Percentiles rank a stretch among this genome's conserved stretches.
phyloP scores from a whole-genome alignment of 2,329 filamentous ascomycete genomes.

The Aspergillus sp. region DNA sequence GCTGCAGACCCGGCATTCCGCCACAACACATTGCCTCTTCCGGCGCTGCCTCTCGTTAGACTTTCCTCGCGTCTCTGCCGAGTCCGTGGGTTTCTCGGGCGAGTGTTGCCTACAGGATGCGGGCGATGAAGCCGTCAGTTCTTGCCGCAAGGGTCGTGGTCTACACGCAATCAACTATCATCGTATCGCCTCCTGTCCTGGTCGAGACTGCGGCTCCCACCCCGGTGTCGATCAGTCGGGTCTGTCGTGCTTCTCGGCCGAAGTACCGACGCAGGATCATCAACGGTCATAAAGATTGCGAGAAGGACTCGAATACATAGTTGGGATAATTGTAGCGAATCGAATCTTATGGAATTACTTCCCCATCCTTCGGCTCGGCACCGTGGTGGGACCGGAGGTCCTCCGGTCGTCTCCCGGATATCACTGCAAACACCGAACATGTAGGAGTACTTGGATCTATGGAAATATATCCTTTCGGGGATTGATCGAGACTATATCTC shows the following conservation, averaged over 20 bases:
- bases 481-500: too few species aligned
- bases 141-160: not conserved
- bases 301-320: too few species aligned
- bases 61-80: conserved; percentile 6
- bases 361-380: not conserved
- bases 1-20: not conserved
- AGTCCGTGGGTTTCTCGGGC: conserved; percentile 11
- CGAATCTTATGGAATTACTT: not conserved
- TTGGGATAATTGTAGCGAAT: too few species aligned
- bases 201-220: too few species aligned
- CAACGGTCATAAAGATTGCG: too few species aligned
- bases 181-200: too few species aligned
- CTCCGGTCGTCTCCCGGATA: conserved; percentile 9
- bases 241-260: too few species aligned
- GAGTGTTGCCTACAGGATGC: conserved; percentile 1
- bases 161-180: not conserved
- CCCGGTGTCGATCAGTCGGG: too few species aligned
- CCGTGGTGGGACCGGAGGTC: conserved; percentile 12
- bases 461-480: too few species aligned
- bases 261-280: too few species aligned
- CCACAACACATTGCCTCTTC: conserved; percentile 2
- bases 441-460: too few species aligned
- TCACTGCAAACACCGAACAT: too few species aligned
- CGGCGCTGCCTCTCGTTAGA: not conserved
- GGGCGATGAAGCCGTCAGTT: not conserved